Evolutionary conservation across 257 asterid species (phyloP).

Genomic region (Lavandula angustifolia): DNA sequence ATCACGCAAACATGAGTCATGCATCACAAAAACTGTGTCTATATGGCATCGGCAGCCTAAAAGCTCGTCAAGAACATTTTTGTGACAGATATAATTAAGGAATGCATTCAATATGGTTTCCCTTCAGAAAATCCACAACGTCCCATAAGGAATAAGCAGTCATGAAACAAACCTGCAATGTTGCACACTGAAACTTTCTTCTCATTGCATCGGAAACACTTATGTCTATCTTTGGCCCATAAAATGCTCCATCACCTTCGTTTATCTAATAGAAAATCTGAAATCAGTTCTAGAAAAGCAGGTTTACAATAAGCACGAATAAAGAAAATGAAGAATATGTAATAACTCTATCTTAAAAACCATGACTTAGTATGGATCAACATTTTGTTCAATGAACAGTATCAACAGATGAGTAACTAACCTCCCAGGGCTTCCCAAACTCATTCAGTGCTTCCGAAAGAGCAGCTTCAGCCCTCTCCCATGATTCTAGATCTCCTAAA

Average conservation of each 20-base stretch:
- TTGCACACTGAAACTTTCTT: slow-evolving; percentile 96
- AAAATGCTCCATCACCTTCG: slow-evolving; percentile 97
- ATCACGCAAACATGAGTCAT: background rate
- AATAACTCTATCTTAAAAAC: background rate
- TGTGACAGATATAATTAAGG: background rate
- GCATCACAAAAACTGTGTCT: background rate
- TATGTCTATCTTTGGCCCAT: slow-evolving; percentile 94
- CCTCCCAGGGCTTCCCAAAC: slow-evolving; percentile 98
- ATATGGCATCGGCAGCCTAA: background rate
- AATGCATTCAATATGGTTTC: background rate
- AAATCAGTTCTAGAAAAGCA: slow-evolving; percentile 33
- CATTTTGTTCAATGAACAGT: background rate
- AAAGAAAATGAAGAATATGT: slow-evolving; percentile 18
- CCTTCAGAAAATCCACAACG: slow-evolving; percentile 6
- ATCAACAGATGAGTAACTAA: slow-evolving; percentile 36
- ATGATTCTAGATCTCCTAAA: slow-evolving; percentile 75
- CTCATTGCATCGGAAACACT: slow-evolving; percentile 92
- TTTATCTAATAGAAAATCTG: slow-evolving; percentile 55
- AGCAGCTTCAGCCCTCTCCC: slow-evolving; percentile 94
- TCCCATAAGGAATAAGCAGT: slow-evolving; percentile 11
- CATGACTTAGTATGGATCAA: background rate
- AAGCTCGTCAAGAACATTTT: background rate
- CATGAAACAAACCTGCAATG: slow-evolving; percentile 67
- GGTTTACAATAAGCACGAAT: slow-evolving; percentile 18
- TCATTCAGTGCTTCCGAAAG: slow-evolving; percentile 87